phyloP scores from a whole-genome alignment of 1,284 basidiomycete genomes.

The Ceratobasidium sp. region DNA sequence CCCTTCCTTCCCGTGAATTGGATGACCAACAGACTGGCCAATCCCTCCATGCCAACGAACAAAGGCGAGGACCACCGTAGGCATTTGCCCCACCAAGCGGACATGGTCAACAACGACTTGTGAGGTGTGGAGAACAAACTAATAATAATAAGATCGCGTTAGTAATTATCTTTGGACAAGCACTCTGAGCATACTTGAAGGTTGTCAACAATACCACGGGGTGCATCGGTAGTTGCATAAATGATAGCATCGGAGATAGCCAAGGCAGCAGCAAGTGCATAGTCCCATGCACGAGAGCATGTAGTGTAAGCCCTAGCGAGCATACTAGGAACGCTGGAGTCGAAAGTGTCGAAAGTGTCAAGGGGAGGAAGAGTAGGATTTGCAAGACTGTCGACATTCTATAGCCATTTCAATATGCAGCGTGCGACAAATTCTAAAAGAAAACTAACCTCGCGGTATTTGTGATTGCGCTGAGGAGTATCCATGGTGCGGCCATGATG shows the following conservation, averaged over 20 bases:
- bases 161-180: constrained; percentile 60
- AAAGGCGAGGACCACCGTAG: constrained; percentile 79
- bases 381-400: constrained; percentile 70
- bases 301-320: constrained; percentile 80
- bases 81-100: constrained; percentile 78
- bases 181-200: constrained; percentile 74
- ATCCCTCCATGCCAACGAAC: constrained; percentile 85
- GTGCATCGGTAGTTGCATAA: constrained; percentile 84
- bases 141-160: constrained; percentile 65
- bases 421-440: neutral
- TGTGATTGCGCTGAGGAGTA: constrained; percentile 41
- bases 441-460: constrained; percentile 43
- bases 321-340: constrained; percentile 83
- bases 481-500: constrained; percentile 41
- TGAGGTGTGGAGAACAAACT: constrained; percentile 56
- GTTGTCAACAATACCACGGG: constrained; percentile 82
- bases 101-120: constrained; percentile 59
- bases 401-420: constrained; percentile 25
- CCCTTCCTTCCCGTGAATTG: constrained; percentile 79
- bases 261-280: constrained; percentile 47
- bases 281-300: constrained; percentile 51
- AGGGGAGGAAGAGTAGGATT: constrained; percentile 85
- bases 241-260: constrained; percentile 70
- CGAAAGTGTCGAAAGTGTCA: constrained; percentile 84
- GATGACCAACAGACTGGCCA: constrained; percentile 84